Base-by-base conservation (phyloP, 2,329 filamentous ascomycete genomes). In the Calonectria pauciramosa region DNA sequence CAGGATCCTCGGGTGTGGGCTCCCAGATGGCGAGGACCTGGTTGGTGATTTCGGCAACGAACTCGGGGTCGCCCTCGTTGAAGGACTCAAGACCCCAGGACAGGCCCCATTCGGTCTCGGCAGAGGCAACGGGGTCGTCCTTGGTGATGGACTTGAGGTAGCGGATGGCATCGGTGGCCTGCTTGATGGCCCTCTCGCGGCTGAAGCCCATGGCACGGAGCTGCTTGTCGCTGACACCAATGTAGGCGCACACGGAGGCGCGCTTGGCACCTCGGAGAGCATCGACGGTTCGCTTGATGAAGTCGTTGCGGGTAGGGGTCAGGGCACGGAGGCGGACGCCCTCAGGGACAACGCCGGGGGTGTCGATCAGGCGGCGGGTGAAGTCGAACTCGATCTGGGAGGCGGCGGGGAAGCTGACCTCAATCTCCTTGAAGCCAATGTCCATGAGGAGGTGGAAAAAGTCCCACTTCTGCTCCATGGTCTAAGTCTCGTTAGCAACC, bases 351-450 rank as follows among this genome's bases (percentile, higher is more conserved):
- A 68, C 41, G 36, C 60, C 60, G 38, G 60, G 60, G 10, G 60
- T 65, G 38, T 65, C 38, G 41, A 65, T 92, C 79, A 99, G 89
- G 82, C 93, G 92, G 79, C 95, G 91, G 49, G 96, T 98, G 83
- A 99, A 99, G 88, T 98, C 95, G 88, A 96, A 99, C 87, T 99
- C 97, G 82, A 94, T 98, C 84, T 98, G 94, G 47, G 96, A 98
- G 18, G 96, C 96, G 0, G 96, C 98, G 64, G 96, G 96, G 87
- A 98, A 99, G 7, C 96, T 97, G 28, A 98, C 94, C 84, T 99
- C 96, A 78, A 99, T 98, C 87, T 99, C 96, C 87, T 98, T 99
- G 90, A 98, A 99, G 80, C 97, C 96, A 67, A 98, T 90, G 76
- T 96, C 93, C 82, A 94, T 92, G 68, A 99, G 92, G 95, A 98